These are phyloP conservation scores for Turritis glabra DNA, from an alignment of 345 rosid species.

Conservation along the genomic window DNA sequence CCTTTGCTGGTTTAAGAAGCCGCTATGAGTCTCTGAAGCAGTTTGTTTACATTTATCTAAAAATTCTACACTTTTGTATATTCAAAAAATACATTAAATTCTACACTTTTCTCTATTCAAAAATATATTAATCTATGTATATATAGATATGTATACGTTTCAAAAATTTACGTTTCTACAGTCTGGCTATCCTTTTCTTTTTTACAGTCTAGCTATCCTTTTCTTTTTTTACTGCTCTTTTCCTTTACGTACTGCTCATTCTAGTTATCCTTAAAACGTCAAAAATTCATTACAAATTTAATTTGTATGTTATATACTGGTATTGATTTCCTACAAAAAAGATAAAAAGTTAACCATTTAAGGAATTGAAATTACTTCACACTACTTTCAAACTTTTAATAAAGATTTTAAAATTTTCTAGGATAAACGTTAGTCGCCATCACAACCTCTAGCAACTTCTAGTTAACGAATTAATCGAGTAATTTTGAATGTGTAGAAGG, in stretches of 20 bases:
- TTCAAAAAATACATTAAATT: not conserved
- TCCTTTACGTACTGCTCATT: not conserved
- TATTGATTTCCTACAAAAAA: not conserved
- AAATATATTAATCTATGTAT: not conserved
- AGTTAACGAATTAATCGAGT: not conserved
- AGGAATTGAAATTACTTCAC: no score
- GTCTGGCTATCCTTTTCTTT: not conserved
- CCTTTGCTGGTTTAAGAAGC: constrained; percentile 43
- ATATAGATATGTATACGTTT: not conserved
- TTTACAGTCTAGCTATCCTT: not conserved
- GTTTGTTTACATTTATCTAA: constrained; percentile 27
- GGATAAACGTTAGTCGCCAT: constrained; percentile 5
- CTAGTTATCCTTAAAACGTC: not conserved
- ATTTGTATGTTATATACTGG: not conserved
- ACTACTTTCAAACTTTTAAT: not conserved
- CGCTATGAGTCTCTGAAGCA: constrained; percentile 32
- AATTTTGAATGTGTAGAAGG: constrained; percentile 16
- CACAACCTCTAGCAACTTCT: not conserved
- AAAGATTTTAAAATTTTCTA: not conserved
- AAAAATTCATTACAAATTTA: not conserved
- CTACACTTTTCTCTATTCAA: not conserved
- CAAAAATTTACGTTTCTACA: not conserved
- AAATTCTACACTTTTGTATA: not conserved
- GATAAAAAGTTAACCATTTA: not conserved
- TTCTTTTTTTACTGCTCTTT: no score